Conservation (phyloP, 805 yeast genomes). For the Kuraishia molischiana region DNA sequence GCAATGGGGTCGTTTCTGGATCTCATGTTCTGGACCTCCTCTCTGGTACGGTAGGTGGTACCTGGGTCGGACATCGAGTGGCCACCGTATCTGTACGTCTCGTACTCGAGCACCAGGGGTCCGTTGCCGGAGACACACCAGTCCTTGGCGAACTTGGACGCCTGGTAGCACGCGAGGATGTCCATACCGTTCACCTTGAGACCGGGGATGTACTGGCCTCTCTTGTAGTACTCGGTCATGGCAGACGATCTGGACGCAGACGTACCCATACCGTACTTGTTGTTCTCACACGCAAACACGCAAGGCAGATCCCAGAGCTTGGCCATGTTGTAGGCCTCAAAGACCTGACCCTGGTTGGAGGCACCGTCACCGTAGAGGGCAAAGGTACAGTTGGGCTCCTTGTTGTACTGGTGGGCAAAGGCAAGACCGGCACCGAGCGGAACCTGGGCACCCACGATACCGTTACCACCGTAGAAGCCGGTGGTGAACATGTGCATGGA, state of each 20-base stretch:
- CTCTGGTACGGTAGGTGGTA: conserved; percentile 99
- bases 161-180: conserved; percentile 88
- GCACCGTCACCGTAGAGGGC: conserved; percentile 98
- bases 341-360: conserved; percentile 98
- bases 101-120: conserved; percentile 92
- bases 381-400: conserved; percentile 71
- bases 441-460: conserved; percentile 99
- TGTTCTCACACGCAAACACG: conserved; percentile 94
- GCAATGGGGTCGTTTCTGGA: conserved; percentile 97
- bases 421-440: conserved; percentile 97
- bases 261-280: conserved; percentile 99
- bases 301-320: conserved; percentile 96
- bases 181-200: conserved; percentile 99
- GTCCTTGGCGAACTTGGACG: conserved; percentile 93
- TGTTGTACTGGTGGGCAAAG: conserved; percentile 94
- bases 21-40: conserved; percentile 99
- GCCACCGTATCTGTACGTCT: conserved; percentile 99
- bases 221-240: conserved; percentile 91
- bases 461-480: conserved; percentile 98
- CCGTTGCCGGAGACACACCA: conserved; percentile 93
- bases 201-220: conserved; percentile 99
- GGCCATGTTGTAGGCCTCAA: conserved; percentile 98
- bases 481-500: conserved; percentile 98
- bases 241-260: conserved; percentile 96
- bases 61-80: conserved; percentile 99